Conservation (phyloP, 257 asterid species). For the Solanum tacnaense region DNA sequence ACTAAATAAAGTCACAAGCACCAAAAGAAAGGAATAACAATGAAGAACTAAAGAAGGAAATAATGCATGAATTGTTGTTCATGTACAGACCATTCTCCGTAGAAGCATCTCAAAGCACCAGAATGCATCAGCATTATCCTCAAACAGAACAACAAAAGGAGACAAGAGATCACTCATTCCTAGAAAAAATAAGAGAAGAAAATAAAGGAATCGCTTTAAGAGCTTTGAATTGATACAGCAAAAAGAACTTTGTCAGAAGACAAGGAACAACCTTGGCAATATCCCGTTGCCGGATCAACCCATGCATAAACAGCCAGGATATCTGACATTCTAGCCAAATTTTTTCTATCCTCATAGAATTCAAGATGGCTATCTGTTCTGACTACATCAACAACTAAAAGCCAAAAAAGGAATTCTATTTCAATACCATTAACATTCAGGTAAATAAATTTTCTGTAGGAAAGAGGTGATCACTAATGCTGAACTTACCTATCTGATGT, state of each 20-base stretch:
- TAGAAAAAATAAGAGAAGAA: conserved; percentile 15
- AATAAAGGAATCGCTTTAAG: conserved; percentile 6
- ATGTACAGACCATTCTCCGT: conserved; percentile 63
- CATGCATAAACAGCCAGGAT: conserved; percentile 97
- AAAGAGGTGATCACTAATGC: neutral
- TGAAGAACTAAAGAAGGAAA: neutral
- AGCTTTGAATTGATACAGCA: conserved; percentile 1
- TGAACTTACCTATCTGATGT: conserved; percentile 70
- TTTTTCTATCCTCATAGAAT: conserved; percentile 78
- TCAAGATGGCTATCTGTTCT: conserved; percentile 96
- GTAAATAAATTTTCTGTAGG: neutral
- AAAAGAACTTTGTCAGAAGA: conserved; percentile 2
- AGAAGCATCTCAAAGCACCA: conserved; percentile 99
- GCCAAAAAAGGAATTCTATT: conserved; percentile 2
- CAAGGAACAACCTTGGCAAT: conserved; percentile 74
- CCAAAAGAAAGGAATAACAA: neutral
- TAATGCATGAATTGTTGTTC: neutral
- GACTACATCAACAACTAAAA: conserved; percentile 89
- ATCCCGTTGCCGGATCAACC: conserved; percentile 97
- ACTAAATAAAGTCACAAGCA: neutral
- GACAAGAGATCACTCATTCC: conserved; percentile 98
- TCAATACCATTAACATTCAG: neutral
- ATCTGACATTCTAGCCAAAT: conserved; percentile 97
- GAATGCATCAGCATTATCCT: conserved; percentile 96
- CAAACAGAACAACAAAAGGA: conserved; percentile 95